phyloP scores from a whole-genome alignment of 371 early-diverging fungal genomes.

The Mortierella sp. region DNA sequence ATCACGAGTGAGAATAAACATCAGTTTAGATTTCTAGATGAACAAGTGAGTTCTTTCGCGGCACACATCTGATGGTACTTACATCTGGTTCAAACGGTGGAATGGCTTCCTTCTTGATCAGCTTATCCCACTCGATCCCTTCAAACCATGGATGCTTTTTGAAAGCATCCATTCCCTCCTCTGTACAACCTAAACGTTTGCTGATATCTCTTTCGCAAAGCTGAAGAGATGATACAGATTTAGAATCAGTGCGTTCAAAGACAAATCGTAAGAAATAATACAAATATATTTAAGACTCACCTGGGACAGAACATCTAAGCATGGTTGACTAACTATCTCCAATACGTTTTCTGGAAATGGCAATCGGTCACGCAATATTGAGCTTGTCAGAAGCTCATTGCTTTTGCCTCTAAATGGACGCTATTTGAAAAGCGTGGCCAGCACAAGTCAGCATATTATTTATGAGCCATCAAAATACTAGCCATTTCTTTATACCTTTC shows the following conservation, averaged over 20 bases:
- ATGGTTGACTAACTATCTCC: conserved; percentile 63
- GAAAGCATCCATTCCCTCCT: conserved; percentile 65
- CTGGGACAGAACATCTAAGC: conserved; percentile 68
- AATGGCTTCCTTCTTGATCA: conserved; percentile 64
- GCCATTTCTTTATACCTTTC: conserved; percentile 61
- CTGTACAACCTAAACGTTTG: conserved; percentile 70
- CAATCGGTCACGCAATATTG: conserved; percentile 71
- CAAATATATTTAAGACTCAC: conserved; percentile 45
- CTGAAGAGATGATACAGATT: conserved; percentile 47
- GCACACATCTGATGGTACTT: conserved; percentile 7
- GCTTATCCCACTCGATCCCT: conserved; percentile 67
- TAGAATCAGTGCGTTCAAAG: background rate
- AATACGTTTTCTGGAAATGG: conserved; percentile 69
- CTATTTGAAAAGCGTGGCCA: conserved; percentile 46
- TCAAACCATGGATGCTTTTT: conserved; percentile 74
- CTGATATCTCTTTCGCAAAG: conserved; percentile 71
- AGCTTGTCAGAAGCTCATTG: conserved; percentile 78
- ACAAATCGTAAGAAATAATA: background rate
- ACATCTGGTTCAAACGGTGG: conserved; percentile 78
- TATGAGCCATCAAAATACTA: background rate
- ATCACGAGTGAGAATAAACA: too few species aligned
- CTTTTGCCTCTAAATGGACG: conserved; percentile 89
- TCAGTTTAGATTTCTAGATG: background rate
- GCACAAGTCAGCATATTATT: background rate
- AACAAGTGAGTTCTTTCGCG: background rate